Conservation (phyloP, 2,329 filamentous ascomycete species). For the Phaeoacremonium minimum region DNA sequence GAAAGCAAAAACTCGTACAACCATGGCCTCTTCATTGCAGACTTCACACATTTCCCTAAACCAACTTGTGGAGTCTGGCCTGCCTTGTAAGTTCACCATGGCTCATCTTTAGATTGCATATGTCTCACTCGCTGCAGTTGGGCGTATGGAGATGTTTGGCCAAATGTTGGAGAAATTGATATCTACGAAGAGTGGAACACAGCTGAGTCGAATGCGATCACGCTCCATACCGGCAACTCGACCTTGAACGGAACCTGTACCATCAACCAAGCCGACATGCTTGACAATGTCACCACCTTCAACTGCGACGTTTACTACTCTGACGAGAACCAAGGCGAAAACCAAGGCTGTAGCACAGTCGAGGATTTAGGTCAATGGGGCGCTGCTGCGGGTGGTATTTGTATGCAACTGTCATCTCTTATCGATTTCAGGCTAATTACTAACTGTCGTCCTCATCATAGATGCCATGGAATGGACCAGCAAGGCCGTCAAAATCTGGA, state of each 20-base stretch:
- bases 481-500: constrained; percentile 5
- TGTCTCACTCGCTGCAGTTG: no score
- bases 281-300: neutral
- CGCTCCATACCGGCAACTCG: constrained; percentile 5
- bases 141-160: constrained; percentile 5
- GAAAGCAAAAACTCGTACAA: constrained; percentile 6
- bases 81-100: constrained; percentile 5
- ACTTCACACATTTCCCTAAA: constrained; percentile 6
- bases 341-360: no score
- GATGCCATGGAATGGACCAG: constrained; percentile 5
- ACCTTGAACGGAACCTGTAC: constrained; percentile 1
- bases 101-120: no score
- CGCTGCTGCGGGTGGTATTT: constrained; percentile 1
- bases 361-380: no score
- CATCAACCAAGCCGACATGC: constrained; percentile 1
- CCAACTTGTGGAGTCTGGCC: constrained; percentile 8
- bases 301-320: neutral
- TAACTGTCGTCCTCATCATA: no score
- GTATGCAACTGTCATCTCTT: no score
- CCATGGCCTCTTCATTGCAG: constrained; percentile 6
- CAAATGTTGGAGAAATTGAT: constrained; percentile 7
- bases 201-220: constrained; percentile 5
- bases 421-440: no score
- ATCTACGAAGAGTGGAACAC: constrained; percentile 5
- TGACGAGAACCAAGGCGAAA: no score